phyloP scores from a whole-genome alignment of 108 stramenopile genomes.

The Epithemia pelagica region DNA sequence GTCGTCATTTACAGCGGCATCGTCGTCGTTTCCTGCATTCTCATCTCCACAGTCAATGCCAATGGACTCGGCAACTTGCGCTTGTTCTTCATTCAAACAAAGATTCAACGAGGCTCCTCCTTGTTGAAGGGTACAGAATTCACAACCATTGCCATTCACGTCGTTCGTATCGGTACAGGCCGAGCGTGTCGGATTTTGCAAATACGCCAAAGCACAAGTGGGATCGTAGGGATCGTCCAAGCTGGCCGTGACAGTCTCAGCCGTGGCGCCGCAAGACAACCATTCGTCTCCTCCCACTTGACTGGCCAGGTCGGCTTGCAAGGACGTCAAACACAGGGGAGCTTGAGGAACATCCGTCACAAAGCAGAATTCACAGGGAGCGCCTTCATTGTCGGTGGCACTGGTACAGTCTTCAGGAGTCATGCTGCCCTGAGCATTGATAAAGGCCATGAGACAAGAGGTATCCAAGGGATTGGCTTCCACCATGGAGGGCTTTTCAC shows the following conservation, averaged over 20 bases:
- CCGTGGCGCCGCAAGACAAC: background rate
- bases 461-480: constrained; percentile 22
- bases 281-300: constrained; percentile 9
- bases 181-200: constrained; percentile 1
- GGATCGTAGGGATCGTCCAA: constrained; percentile 11
- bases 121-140: constrained; percentile 25
- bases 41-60: constrained; percentile 20
- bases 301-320: constrained; percentile 21
- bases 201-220: constrained; percentile 6
- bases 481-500: background rate
- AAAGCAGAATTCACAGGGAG: constrained; percentile 33
- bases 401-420: constrained; percentile 20
- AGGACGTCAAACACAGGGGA: constrained; percentile 9
- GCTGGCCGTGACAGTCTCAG: background rate
- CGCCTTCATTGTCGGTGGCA: constrained; percentile 28
- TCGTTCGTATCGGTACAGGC: constrained; percentile 19
- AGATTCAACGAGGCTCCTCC: constrained; percentile 4
- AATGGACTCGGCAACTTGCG: constrained; percentile 23
- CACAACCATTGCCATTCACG: constrained; percentile 25
- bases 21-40: constrained; percentile 19
- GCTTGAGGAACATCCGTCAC: background rate
- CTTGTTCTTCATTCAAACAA: constrained; percentile 28
- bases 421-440: constrained; percentile 6
- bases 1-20: background rate
- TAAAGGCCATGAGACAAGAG: constrained; percentile 19